Evolutionary conservation across 371 early-diverging fungal genomes (phyloP), one percentile per base, ranked within the genome.

Genomic region (Globomyces sp.): DNA sequence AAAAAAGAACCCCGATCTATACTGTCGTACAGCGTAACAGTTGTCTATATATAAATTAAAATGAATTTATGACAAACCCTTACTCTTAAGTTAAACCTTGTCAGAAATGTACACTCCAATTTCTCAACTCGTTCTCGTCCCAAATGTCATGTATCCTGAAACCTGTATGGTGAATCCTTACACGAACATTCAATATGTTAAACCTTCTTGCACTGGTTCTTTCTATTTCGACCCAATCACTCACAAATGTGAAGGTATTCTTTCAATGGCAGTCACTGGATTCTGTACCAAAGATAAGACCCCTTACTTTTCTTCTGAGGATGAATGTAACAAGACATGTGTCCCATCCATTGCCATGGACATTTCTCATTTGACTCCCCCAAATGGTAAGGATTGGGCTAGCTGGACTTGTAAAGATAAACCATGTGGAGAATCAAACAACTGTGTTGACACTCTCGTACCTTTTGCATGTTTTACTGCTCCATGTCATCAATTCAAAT

Each of bases 191-290:
- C 11, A 51, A 34, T 51, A 24, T 24, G 24, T 51, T 24, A 11
- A 34, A 5, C 52, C 52, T 5, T 24, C 24, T 2, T 51, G 52
- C 13, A 24, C 52, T 51, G 52, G 52, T 24, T 51, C 52, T 24
- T 51, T 11, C 52, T 51, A 51, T 51, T 51, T 51, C 24, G 52
- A 51, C 52, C 52, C 52, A 51, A 5, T 51, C 11, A 51, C 52
- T 51, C 52, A 51, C 11, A 51, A 51, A 13, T 51, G 52, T 2
- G 52, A 51, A 51, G 52, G 52, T 51, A 51, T 51, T 13, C n/a
- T 4, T 11, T 51, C 52, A 51, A 51, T 51, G 52, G 34, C 34
- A 34, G 52, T 51, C 13, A 51, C 52, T 24, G 52, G 52, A 0
- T 51, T 51, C 13, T 51, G 52, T 13, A 51, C 52, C 8, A 51